These are phyloP conservation scores for Amanita phalloides DNA, from an alignment of 768 basidiomycete species.

Conservation along the genomic window DNA sequence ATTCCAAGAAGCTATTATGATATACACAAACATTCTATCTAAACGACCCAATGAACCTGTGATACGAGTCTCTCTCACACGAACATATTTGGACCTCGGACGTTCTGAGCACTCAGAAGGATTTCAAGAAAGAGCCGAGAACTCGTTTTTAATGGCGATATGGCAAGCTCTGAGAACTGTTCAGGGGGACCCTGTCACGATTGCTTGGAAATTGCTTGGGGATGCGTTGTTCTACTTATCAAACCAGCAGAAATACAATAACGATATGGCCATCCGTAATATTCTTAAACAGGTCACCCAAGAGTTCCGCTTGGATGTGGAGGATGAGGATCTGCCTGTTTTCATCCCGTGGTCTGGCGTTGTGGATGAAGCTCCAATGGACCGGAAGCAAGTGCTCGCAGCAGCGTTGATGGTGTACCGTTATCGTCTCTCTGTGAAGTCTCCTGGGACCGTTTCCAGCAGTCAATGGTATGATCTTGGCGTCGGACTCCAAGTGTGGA, in stretches of 20 bases:
- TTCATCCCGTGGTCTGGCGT: constrained; percentile 24
- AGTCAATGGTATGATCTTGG: constrained; percentile 72
- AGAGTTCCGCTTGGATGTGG: constrained; percentile 27
- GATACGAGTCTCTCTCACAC: constrained; percentile 58
- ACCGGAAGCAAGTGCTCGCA: constrained; percentile 30
- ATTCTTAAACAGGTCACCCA: constrained; percentile 23
- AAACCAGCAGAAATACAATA: constrained; percentile 33
- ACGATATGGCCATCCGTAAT: constrained; percentile 27
- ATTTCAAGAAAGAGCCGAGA: constrained; percentile 64
- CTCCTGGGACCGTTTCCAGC: constrained; percentile 36
- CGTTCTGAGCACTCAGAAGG: constrained; percentile 54
- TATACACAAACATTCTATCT: constrained; percentile 47
- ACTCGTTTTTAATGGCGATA: constrained; percentile 58
- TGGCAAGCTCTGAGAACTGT: constrained; percentile 36
- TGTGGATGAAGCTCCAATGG: constrained; percentile 13
- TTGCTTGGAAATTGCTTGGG: constrained; percentile 72
- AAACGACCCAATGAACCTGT: constrained; percentile 59
- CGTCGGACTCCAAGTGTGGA: constrained; percentile 40
- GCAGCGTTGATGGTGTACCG: constrained; percentile 49
- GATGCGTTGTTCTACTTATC: constrained; percentile 71
- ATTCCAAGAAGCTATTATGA: constrained; percentile 61
- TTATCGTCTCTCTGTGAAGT: constrained; percentile 47
- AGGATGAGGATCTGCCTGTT: constrained; percentile 29
- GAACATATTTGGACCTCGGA: constrained; percentile 65
- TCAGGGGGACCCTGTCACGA: constrained; percentile 39